Percentiles rank a stretch among this genome's conserved stretches.
These are phyloP conservation scores for Stephanodiscus triporus DNA, from an alignment of 108 stramenopile genomes.

Conservation along the genomic window DNA sequence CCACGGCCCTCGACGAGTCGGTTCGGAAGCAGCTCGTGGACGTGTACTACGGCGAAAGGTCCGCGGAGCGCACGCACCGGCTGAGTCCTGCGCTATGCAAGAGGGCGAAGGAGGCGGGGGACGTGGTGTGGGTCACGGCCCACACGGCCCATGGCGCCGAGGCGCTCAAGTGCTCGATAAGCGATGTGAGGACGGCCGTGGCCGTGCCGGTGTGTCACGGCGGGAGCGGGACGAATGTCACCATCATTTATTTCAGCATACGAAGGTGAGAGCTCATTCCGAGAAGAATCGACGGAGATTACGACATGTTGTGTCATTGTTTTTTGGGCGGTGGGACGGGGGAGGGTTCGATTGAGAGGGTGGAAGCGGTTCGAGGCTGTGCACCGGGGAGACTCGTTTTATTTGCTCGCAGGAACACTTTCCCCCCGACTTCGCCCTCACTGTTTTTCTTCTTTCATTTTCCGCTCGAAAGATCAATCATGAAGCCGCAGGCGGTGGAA, in stretches of 20 bases:
- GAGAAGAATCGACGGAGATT: neutral
- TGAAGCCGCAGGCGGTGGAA: conserved; percentile 81
- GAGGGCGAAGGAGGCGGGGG: conserved; percentile 85
- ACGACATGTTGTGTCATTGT: neutral
- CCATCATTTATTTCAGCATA: conserved; percentile 88
- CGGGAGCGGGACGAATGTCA: conserved; percentile 77
- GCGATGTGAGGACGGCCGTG: conserved; percentile 87
- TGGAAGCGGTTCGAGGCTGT: neutral
- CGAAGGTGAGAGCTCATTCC: conserved; percentile 56
- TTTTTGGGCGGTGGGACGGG: neutral
- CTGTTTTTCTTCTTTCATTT: neutral
- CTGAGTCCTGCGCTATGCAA: conserved; percentile 88
- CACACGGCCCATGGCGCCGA: conserved; percentile 76
- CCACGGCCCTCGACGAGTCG: conserved; percentile 77
- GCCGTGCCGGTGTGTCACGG: conserved; percentile 90
- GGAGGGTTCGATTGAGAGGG: neutral
- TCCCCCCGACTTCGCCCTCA: neutral
- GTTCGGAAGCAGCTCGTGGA: conserved; percentile 82
- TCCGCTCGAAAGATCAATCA: conserved; percentile 57
- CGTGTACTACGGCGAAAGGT: conserved; percentile 85
- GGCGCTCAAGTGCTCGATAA: conserved; percentile 73
- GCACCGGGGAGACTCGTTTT: conserved; percentile 4
- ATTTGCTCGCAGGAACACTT: neutral
- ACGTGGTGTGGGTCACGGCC: conserved; percentile 89
- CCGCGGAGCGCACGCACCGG: conserved; percentile 80